These are phyloP conservation scores for Leishmania amazonensis DNA, from an alignment of 208 protist species.

Conservation along the genomic window DNA sequence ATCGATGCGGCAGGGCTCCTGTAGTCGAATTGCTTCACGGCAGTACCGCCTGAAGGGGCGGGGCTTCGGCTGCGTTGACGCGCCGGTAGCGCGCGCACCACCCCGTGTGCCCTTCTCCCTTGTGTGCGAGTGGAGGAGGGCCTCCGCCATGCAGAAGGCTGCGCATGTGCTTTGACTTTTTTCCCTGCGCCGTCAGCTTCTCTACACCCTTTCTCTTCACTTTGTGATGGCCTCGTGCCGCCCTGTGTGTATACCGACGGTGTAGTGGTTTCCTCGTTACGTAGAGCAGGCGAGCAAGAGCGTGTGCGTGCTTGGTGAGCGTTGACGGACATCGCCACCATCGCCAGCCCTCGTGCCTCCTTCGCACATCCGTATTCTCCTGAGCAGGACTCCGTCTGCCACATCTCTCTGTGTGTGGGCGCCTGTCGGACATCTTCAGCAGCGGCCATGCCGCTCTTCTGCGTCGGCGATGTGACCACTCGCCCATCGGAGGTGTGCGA, in stretches of 20 bases:
- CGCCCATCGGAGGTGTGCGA: constrained; percentile 28
- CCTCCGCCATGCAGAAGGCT: neutral
- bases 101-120: neutral
- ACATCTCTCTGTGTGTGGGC: neutral
- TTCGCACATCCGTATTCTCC: neutral
- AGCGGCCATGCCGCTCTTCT: constrained; percentile 23
- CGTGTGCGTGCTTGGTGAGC: neutral
- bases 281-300: neutral
- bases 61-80: neutral
- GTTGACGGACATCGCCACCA: neutral
- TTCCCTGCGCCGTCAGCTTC: neutral
- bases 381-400: neutral
- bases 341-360: neutral
- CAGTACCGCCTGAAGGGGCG: neutral
- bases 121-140: neutral
- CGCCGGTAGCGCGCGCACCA: neutral
- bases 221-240: neutral
- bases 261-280: neutral
- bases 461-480: constrained; percentile 13
- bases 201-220: neutral
- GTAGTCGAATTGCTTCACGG: neutral
- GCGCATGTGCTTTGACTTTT: neutral
- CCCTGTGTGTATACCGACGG: neutral
- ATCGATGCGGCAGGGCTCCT: neutral
- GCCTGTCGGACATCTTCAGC: neutral